Evolutionary conservation across 768 basidiomycete genomes (phyloP), one percentile per base, ranked within the genome.

Genomic region (Rhizopogon roseolus): DNA sequence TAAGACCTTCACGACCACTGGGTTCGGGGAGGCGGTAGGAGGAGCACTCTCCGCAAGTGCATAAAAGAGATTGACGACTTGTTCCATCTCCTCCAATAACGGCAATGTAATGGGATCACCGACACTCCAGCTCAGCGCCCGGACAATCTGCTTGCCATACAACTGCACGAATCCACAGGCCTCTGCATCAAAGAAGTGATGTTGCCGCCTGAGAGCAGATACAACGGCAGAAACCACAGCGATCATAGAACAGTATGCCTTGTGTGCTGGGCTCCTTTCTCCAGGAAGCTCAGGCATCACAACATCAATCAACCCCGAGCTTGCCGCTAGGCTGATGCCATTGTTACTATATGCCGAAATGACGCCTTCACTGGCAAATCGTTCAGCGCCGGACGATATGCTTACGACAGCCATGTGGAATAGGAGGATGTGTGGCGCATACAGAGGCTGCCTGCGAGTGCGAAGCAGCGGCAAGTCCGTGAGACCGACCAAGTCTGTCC

Each of bases 381-480:
- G 75, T 66, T 96, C 93, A 0, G 94, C 93, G 0, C 90, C 85
- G 1, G 81, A 77, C 0, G 86, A 81, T 50, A 89, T 78, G 54
- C 82, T 82, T 14, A 88, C 90, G 17, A 97, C 71, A 1, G 90
- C 82, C 75, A 93, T 87, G 63, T 96, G 93, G 73, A 97, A 90
- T 29, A 86, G 73, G 51, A 97, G 81, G 53, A 96, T 74, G 60
- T 90, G 87, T 0, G 88, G 83, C 0, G 87, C 77, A 62, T 92
- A 92, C 27, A 88, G 69, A 11, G 89, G 81, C 63, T 81, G 76
- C 52, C 84, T 85, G 42, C 81, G 80, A 1, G 79, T 63, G 19
- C 86, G 73, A 16, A 90, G 77, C 10, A 86, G 70, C 2, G 81
- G 73, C 1, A 88, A 66, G 58, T 90, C 85, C 11, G 86, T 82